Evolutionary conservation across 1,284 basidiomycete genomes (phyloP).

Genomic region (Fomitopsis palustris): DNA sequence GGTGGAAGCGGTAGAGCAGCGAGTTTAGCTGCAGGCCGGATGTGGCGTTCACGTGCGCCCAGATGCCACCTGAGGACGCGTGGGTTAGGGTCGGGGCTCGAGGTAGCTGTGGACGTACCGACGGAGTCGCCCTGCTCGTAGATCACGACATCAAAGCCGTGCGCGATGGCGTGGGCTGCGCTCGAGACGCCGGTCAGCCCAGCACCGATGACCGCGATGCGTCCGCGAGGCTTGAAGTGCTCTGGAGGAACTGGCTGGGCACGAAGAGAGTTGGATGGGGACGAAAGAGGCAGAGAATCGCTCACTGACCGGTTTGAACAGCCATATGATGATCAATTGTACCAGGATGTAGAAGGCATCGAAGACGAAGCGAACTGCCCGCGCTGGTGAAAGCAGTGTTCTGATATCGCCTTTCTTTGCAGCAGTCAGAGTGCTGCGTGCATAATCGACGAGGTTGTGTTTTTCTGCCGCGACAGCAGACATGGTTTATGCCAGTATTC

Average conservation of each 20-base stretch:
- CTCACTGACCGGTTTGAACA: constrained; percentile 40
- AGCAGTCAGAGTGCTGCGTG: background rate
- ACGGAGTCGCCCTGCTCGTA: constrained; percentile 36
- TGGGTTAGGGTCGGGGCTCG: background rate
- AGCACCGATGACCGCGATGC: constrained; percentile 51
- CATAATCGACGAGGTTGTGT: background rate
- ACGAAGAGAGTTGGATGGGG: background rate
- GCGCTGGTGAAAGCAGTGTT: constrained; percentile 1
- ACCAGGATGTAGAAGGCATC: constrained; percentile 34
- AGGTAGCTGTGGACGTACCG: constrained; percentile 5
- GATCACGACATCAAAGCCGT: constrained; percentile 53
- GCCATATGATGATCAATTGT: constrained; percentile 35
- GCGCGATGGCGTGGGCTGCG: constrained; percentile 48
- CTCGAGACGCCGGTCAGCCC: constrained; percentile 49
- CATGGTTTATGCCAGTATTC: background rate
- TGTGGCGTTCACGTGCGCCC: constrained; percentile 58
- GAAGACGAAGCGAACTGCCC: constrained; percentile 20
- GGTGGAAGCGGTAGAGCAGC: constrained; percentile 53
- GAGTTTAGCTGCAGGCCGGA: constrained; percentile 62
- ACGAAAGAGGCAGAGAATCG: background rate
- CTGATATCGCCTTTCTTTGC: background rate
- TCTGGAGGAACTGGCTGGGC: background rate
- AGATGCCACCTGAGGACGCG: constrained; percentile 48
- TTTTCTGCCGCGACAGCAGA: background rate
- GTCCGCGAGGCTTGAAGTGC: constrained; percentile 25